These are phyloP conservation scores for Ceratorhiza oryzae-sativae DNA, from an alignment of 1,284 basidiomycete genomes.

Conservation along the genomic window DNA sequence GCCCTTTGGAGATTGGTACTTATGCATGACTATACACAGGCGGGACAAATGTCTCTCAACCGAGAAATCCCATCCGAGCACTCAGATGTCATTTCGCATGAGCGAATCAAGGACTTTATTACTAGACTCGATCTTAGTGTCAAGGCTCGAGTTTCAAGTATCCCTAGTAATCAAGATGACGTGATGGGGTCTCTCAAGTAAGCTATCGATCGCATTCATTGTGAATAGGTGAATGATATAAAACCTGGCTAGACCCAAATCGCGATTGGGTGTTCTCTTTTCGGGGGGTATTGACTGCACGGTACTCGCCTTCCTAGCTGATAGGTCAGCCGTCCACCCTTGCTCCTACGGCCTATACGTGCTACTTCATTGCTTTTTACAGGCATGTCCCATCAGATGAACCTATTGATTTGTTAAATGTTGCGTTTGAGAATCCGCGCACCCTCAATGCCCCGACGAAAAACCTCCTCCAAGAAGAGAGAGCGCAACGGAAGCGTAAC, in stretches of 20 bases:
- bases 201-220: not conserved
- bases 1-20: constrained; percentile 53
- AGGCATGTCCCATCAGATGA: constrained; percentile 76
- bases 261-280: constrained; percentile 84
- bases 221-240: not conserved
- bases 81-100: not conserved
- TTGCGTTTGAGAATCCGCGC: constrained; percentile 94
- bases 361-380: constrained; percentile 10
- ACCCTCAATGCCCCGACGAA: constrained; percentile 58
- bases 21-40: constrained; percentile 49
- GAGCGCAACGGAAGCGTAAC: constrained; percentile 49
- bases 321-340: constrained; percentile 58
- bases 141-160: constrained; percentile 53
- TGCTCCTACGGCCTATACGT: not conserved
- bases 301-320: constrained; percentile 78
- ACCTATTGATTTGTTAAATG: constrained; percentile 93
- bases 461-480: constrained; percentile 47
- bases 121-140: constrained; percentile 52
- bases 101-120: constrained; percentile 48
- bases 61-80: constrained; percentile 25
- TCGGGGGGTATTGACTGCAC: constrained; percentile 97
- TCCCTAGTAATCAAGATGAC: constrained; percentile 47
- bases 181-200: not conserved
- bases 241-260: not conserved
- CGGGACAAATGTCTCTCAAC: constrained; percentile 30